phyloP scores from a whole-genome alignment of 2,329 filamentous ascomycete species.

The Fusarium brachygibbosum region DNA sequence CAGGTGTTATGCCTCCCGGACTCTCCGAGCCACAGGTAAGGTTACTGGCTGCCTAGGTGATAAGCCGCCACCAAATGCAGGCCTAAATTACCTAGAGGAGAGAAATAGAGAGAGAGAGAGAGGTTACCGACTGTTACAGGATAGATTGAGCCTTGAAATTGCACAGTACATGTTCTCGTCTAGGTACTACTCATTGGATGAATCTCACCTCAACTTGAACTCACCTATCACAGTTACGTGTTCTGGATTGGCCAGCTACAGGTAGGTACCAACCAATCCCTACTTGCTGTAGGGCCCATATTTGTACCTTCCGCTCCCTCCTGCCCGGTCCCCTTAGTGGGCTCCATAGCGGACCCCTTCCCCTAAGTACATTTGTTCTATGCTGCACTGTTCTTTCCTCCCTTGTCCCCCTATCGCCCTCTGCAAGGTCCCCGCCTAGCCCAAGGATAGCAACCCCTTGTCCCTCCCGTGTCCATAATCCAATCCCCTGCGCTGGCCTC shows the following conservation, averaged over 20 bases:
- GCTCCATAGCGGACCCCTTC: conserved; percentile 31
- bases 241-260: conserved; percentile 3
- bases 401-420: conserved; percentile 47
- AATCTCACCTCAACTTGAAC: background rate
- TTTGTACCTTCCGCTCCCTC: conserved; percentile 28
- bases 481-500: conserved; percentile 46
- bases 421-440: conserved; percentile 46
- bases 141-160: conserved; percentile 7
- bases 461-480: conserved; percentile 48
- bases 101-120: background rate
- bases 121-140: background rate
- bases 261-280: conserved; percentile 5
- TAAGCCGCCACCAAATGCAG: conserved; percentile 30
- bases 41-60: conserved; percentile 24
- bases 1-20: conserved; percentile 22
- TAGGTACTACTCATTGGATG: background rate
- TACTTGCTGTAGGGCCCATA: conserved; percentile 18
- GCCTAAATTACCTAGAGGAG: conserved; percentile 9
- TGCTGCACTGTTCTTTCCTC: conserved; percentile 24
- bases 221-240: background rate
- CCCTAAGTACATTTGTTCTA: conserved; percentile 23
- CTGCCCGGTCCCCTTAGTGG: conserved; percentile 36
- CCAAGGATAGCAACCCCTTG: conserved; percentile 47
- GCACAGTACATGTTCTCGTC: conserved; percentile 17
- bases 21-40: conserved; percentile 15